Evolutionary conservation across 495 filamentous ascomycete genomes (phyloP), one percentile per base, ranked within the genome.

Genomic region (Xylaria telfairii): DNA sequence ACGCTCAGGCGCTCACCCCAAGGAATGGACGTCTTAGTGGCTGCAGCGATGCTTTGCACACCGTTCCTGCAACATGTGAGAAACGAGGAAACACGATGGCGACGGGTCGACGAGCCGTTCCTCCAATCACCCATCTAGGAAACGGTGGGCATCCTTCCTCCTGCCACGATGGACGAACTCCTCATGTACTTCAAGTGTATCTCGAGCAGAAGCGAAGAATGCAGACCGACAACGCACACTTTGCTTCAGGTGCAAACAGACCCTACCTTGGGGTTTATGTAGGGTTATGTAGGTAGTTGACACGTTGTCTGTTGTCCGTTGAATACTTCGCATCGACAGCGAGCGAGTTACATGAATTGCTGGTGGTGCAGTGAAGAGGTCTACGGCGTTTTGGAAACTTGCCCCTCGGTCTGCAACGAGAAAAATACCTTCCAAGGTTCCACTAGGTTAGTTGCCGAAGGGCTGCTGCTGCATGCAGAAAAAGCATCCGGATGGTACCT

Each of bases 1-100:
- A 66, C 64, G 64, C 64, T 66, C 47, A 66, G 64, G 34, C 64
- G 28, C 28, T 54, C 64, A 41, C 64, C 17, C 47, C 64, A 41
- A 51, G 62, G 34, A 10, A 26, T 13, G 32, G 34, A 24, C 59
- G 28, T 54, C 51, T 54, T 30, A 54, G 51, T 54, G 51, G 42
- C 12, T 49, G 28, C 30, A 15, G 30, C n/a, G 30, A 37, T 51
- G 44, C 19, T 46, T 34, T 65, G 44, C 62, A 54, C 47, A 66
- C 51, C 13, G 47, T 41, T 66, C 47, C 64, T 56, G 64, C 51
- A 34, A 34, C 49, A 42, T 67, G 65, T 51, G 46, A 34, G 39
- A 34, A 67, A 67, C 65, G 26, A 46, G 34, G 39, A 44, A 46
- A 67, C 49, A 59, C n/a, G 51, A 65, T 34, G 34, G 32, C 47